Conservation (phyloP, 257 asterid species). For the Rubia yunnanensis region DNA sequence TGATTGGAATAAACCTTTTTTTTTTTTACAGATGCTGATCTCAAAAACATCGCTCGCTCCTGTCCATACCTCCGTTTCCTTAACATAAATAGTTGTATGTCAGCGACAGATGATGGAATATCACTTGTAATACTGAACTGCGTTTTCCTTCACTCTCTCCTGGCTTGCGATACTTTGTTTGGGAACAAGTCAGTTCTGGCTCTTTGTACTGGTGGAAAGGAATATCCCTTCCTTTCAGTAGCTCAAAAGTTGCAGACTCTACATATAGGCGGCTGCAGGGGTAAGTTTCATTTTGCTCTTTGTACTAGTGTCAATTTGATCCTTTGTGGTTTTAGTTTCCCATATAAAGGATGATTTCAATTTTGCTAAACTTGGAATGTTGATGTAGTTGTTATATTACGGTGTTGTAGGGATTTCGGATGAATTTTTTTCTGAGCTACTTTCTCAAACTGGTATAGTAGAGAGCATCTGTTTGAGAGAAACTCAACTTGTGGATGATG, state of each 20-base stretch:
- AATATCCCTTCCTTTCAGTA: slow-evolving; percentile 18
- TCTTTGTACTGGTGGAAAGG: slow-evolving; percentile 41
- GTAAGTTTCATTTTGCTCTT: slow-evolving; percentile 26
- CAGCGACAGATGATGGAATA: slow-evolving; percentile 67
- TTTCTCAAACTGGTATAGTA: slow-evolving; percentile 39
- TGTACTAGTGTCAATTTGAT: slow-evolving; percentile 5
- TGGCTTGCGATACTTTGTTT: slow-evolving; percentile 68
- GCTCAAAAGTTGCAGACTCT: slow-evolving; percentile 43
- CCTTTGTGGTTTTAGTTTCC: slow-evolving; percentile 6
- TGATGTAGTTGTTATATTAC: background rate
- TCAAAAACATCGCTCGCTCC: slow-evolving; percentile 42
- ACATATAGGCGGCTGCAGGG: slow-evolving; percentile 76
- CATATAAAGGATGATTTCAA: background rate
- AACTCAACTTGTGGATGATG: slow-evolving; percentile 49
- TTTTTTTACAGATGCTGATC: slow-evolving; percentile 54
- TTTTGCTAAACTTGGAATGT: background rate
- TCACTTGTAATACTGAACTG: slow-evolving; percentile 53
- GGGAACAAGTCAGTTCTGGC: slow-evolving; percentile 54
- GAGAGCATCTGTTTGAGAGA: slow-evolving; percentile 66
- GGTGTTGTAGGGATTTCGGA: slow-evolving; percentile 45
- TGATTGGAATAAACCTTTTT: slow-evolving; percentile 14
- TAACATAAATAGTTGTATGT: slow-evolving; percentile 66
- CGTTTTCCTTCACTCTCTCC: slow-evolving; percentile 42
- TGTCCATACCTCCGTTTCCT: slow-evolving; percentile 48
- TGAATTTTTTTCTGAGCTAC: slow-evolving; percentile 40